These are phyloP conservation scores for Lathyrus oleraceus DNA, from an alignment of 306 rosid genomes.

Conservation along the genomic window DNA sequence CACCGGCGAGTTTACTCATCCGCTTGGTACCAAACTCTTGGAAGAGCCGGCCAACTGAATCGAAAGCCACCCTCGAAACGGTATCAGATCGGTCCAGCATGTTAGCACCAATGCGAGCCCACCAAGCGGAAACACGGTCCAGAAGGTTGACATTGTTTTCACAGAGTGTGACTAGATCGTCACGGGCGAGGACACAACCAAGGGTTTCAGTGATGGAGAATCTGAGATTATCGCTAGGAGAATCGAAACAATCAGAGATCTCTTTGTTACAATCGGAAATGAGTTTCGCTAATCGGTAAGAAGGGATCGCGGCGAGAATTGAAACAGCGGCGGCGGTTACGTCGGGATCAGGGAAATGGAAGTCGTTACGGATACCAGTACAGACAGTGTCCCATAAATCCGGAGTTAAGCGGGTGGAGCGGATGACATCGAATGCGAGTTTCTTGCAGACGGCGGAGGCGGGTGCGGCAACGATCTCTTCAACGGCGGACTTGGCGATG, in stretches of 20 bases:
- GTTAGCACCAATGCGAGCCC: slow-evolving; percentile 79
- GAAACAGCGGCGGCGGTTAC: slow-evolving; percentile 94
- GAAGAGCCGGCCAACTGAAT: slow-evolving; percentile 87
- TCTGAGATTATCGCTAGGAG: slow-evolving; percentile 74
- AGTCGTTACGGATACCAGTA: slow-evolving; percentile 74
- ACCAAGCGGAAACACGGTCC: slow-evolving; percentile 85
- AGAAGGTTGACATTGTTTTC: slow-evolving; percentile 84
- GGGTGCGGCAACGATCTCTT: slow-evolving; percentile 95
- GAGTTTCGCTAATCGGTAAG: slow-evolving; percentile 70
- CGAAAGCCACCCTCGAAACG: slow-evolving; percentile 91
- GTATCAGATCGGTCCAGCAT: slow-evolving; percentile 85
- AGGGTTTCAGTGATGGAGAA: slow-evolving; percentile 88
- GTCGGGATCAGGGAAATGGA: slow-evolving; percentile 95
- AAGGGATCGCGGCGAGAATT: slow-evolving; percentile 92
- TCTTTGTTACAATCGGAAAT: slow-evolving; percentile 78
- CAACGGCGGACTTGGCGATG: slow-evolving; percentile 87
- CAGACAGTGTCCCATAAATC: slow-evolving; percentile 96
- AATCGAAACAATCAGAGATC: slow-evolving; percentile 80
- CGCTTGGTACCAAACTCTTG: slow-evolving; percentile 91
- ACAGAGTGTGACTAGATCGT: slow-evolving; percentile 89
- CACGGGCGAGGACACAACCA: slow-evolving; percentile 92
- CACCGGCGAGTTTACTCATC: slow-evolving; percentile 93
- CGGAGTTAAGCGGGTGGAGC: slow-evolving; percentile 92
- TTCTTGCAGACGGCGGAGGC: slow-evolving; percentile 95
- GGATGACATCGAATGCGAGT: slow-evolving; percentile 92